Evolutionary conservation across 1,139 yeast species (phyloP), one percentile per base, ranked within the genome.

Genomic region (Pichia sp.): DNA sequence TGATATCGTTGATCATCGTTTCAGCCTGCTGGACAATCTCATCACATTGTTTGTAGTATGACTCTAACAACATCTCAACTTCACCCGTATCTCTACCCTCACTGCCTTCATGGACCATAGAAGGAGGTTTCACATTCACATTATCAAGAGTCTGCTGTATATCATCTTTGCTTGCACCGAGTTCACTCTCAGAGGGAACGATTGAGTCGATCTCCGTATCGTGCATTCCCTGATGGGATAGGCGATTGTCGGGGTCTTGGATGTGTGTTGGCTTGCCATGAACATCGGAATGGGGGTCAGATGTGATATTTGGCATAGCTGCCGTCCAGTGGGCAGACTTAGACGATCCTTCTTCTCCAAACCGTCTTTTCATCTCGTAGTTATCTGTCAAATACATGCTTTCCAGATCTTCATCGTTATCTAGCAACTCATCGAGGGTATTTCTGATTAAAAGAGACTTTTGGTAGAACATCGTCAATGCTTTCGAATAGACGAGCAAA

Each of bases 11-110:
- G 24, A 85, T 76, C 38, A 87, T 64, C 23, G 88, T 80, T 33
- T 86, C 95, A 0, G 94, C 82, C 40, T 86, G 87, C 56, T 91
- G 99, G 3, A 91, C 98, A 52, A 86, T 83, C 59, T 93, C 98
- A 53, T 93, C 98, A 57, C 94, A 84, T 51, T 91, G 97, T 42
- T 86, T 84, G 60, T 86, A 87, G 61, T 93, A 93, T 0, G 96
- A 77, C 55, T 93, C 99, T 27, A 93, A 61, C 39, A 93, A 70
- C 83, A 91, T 77, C 57, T 88, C 97, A 23, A 87, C 69, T 47
- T 88, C 96, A 10, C 77, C 79, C 40, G 76, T 76, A 53, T 75
- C 42, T 14, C 35, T 17, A 19, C 27, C 30, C 20, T 39, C 38
- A 34, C 40, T 34, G n/a, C 42, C 42, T 19, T 32, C 35, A 21